These are phyloP conservation scores for Phyllosticta citrichinensis DNA, from an alignment of 2,329 filamentous ascomycete genomes.

Conservation along the genomic window DNA sequence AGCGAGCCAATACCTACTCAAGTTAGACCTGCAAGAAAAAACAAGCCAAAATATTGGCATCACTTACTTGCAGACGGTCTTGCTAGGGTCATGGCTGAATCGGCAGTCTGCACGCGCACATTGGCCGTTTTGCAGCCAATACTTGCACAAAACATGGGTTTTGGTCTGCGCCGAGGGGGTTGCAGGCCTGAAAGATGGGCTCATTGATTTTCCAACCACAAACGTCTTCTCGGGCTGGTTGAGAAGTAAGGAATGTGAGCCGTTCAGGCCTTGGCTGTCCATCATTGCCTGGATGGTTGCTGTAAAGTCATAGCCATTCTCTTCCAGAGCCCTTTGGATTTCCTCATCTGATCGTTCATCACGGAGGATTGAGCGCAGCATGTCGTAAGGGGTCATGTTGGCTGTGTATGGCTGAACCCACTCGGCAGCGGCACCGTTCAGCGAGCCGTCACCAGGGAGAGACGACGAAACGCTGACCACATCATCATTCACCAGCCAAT, in stretches of 20 bases:
- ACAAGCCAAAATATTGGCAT: neutral
- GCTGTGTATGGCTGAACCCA: constrained; percentile 58
- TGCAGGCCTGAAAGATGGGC: constrained; percentile 57
- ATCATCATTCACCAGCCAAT: constrained; percentile 90
- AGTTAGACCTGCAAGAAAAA: constrained; percentile 2
- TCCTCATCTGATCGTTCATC: constrained; percentile 87
- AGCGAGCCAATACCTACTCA: constrained; percentile 77
- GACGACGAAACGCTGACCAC: constrained; percentile 73
- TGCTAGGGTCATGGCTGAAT: constrained; percentile 92
- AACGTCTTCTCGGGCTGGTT: constrained; percentile 52
- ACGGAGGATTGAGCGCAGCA: constrained; percentile 87
- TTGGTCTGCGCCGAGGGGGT: constrained; percentile 71
- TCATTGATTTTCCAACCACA: constrained; percentile 84
- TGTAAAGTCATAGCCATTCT: constrained; percentile 86
- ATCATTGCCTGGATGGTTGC: constrained; percentile 85
- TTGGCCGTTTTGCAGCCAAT: constrained; percentile 90
- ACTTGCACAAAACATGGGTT: constrained; percentile 89
- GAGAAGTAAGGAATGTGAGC: constrained; percentile 33
- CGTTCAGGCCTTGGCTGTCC: constrained; percentile 47
- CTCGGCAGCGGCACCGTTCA: constrained; percentile 74
- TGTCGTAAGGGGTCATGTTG: constrained; percentile 97
- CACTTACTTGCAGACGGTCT: constrained; percentile 94
- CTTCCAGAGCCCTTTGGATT: constrained; percentile 80
- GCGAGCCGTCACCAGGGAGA: constrained; percentile 54
- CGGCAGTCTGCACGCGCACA: constrained; percentile 92